A percentile compares a stretch with the other conserved stretches of the same genome.
Conservation (phyloP, 768 basidiomycete species). For the Boletellus emodensis region DNA sequence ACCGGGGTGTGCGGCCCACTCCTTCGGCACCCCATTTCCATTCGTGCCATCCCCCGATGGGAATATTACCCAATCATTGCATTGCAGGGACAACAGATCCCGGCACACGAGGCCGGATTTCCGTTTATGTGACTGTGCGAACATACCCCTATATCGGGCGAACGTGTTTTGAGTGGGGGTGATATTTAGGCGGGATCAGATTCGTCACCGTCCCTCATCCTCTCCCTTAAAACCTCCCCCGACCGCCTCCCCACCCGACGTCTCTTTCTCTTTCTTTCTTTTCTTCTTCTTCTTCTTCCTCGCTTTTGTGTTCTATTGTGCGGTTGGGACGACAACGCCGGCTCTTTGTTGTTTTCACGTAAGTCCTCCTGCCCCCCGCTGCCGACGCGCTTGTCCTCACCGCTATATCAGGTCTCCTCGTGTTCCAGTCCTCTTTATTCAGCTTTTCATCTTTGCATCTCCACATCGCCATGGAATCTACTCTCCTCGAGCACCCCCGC, state of each 20-base stretch:
- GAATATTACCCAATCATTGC: conserved; percentile 29
- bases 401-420: conserved; percentile 24
- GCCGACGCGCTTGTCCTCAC: not conserved
- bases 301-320: conserved; percentile 34
- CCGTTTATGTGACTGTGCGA: conserved; percentile 12
- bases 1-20: conserved; percentile 23
- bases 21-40: conserved; percentile 5
- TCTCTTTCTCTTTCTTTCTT: conserved; percentile 27
- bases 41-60: conserved; percentile 9
- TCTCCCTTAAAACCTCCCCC: conserved; percentile 18
- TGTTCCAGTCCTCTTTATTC: conserved; percentile 33
- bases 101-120: conserved; percentile 33
- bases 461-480: conserved; percentile 41
- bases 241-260: conserved; percentile 38
- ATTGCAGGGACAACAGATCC: conserved; percentile 32
- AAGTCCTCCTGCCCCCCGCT: conserved; percentile 11
- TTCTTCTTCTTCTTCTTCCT: conserved; percentile 20
- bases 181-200: conserved; percentile 35
- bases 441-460: conserved; percentile 37
- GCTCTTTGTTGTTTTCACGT: conserved; percentile 33
- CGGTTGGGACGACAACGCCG: conserved; percentile 30
- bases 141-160: conserved; percentile 4
- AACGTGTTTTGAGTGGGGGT: not conserved
- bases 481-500: conserved; percentile 49
- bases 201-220: conserved; percentile 28